These are phyloP conservation scores for Cordyceps fumosorosea DNA, from an alignment of 2,329 filamentous ascomycete genomes.

Conservation along the genomic window DNA sequence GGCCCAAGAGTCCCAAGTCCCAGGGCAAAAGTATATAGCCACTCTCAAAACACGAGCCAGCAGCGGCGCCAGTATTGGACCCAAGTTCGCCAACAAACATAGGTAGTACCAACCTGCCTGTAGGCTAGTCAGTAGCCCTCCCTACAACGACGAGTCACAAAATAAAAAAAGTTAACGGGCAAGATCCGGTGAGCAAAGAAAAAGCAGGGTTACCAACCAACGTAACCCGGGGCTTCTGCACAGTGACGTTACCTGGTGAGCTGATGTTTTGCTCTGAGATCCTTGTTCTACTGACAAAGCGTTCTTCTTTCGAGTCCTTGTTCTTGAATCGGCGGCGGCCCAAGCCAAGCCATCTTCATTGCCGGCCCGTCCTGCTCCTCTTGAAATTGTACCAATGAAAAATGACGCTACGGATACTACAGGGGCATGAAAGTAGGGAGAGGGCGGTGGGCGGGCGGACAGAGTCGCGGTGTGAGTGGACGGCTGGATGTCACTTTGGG, in stretches of 20 bases:
- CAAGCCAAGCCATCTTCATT: too few species aligned
- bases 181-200: background rate
- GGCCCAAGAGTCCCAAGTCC: too few species aligned
- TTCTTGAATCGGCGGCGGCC: background rate
- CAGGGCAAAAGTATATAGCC: background rate
- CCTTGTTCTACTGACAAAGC: background rate
- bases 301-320: background rate
- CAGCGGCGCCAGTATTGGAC: background rate
- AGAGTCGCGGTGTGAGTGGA: slow-evolving; percentile 1
- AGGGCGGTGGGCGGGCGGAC: background rate
- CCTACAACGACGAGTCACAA: background rate
- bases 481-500: background rate
- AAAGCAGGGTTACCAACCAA: too few species aligned
- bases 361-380: too few species aligned
- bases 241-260: background rate
- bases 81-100: background rate
- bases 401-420: too few species aligned
- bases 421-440: background rate
- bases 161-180: background rate
- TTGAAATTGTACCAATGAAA: too few species aligned
- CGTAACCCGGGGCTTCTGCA: background rate
- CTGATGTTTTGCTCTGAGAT: background rate
- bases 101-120: too few species aligned
- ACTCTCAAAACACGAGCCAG: background rate
- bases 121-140: background rate